These are phyloP conservation scores for Xylariaceae sp. DNA, from an alignment of 2,329 filamentous ascomycete genomes.

Conservation along the genomic window DNA sequence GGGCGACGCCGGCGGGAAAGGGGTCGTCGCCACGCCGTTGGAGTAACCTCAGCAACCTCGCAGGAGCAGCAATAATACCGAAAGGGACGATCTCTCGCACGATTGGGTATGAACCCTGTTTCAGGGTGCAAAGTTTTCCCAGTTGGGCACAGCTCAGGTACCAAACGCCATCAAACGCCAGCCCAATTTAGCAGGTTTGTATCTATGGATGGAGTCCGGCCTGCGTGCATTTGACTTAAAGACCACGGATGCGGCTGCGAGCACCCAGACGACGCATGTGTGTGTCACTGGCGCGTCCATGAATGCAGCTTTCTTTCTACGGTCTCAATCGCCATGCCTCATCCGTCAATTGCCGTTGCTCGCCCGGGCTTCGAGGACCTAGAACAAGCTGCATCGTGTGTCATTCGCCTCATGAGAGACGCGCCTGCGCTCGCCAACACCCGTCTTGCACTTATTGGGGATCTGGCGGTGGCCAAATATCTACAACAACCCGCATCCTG, in stretches of 20 bases:
- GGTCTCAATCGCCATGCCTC: conserved; percentile 9
- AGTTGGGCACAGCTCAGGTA: conserved; percentile 19
- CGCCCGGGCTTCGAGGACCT: conserved; percentile 15
- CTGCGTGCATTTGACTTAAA: conserved; percentile 11
- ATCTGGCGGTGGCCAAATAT: conserved; percentile 19
- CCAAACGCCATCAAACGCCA: conserved; percentile 8
- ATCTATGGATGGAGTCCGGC: background rate
- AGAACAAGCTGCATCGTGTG: conserved; percentile 16
- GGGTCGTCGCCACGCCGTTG: background rate
- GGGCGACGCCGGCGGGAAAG: conserved; percentile 13
- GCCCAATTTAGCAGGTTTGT: conserved; percentile 18
- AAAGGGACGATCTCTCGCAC: conserved; percentile 9
- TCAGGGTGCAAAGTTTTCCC: conserved; percentile 12
- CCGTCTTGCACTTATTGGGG: conserved; percentile 16
- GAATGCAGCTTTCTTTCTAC: conserved; percentile 2
- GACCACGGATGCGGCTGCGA: conserved; percentile 3
- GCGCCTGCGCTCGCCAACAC: conserved; percentile 16
- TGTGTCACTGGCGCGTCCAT: conserved; percentile 10
- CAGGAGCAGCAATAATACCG: conserved; percentile 16
- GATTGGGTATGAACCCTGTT: conserved; percentile 17
- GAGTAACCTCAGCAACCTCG: conserved; percentile 4
- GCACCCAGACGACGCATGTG: background rate
- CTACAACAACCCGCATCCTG: conserved; percentile 8
- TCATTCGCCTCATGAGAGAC: conserved; percentile 17
- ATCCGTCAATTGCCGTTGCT: conserved; percentile 12